phyloP scores from a whole-genome alignment of 2,329 filamentous ascomycete genomes.

The Trichothecium roseum region DNA sequence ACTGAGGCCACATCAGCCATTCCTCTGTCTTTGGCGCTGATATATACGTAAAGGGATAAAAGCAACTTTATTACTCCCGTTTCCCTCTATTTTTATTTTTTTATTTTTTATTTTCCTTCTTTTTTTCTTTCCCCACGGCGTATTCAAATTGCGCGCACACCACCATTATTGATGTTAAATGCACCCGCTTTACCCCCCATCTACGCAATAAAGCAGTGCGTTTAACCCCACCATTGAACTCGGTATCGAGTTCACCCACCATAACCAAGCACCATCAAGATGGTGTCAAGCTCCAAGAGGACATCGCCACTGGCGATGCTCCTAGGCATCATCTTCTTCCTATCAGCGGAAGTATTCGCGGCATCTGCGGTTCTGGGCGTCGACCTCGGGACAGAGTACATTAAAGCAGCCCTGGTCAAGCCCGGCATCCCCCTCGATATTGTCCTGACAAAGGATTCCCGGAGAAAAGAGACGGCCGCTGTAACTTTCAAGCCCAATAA shows the following conservation, averaged over 20 bases:
- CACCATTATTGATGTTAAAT: too few relatives aligned
- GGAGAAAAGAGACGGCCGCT: slow-evolving; percentile 86
- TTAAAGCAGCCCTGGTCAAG: slow-evolving; percentile 93
- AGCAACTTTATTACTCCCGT: too few relatives aligned
- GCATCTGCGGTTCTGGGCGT: slow-evolving; percentile 75
- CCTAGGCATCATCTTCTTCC: slow-evolving; percentile 24
- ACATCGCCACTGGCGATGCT: slow-evolving; percentile 26
- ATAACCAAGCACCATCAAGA: slow-evolving; percentile 10
- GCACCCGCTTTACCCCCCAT: too few relatives aligned
- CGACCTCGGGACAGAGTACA: slow-evolving; percentile 91
- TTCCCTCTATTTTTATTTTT: too few relatives aligned
- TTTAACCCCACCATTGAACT: not conserved
- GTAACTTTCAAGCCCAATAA: slow-evolving; percentile 87
- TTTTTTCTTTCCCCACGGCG: too few relatives aligned
- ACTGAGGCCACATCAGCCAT: slow-evolving; percentile 26
- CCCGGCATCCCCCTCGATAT: slow-evolving; percentile 96
- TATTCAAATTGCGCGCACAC: too few relatives aligned
- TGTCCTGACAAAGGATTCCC: slow-evolving; percentile 93
- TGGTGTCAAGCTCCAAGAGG: slow-evolving; percentile 20
- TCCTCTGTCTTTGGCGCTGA: slow-evolving; percentile 3
- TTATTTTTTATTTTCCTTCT: too few relatives aligned
- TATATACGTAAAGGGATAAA: too few relatives aligned
- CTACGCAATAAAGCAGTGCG: not conserved
- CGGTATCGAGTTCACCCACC: not conserved
- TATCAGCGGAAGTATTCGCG: slow-evolving; percentile 37